Percentiles rank a stretch among this genome's conserved stretches.
phyloP scores from a whole-genome alignment of 805 yeast species.

The Ogataea allantospora region DNA sequence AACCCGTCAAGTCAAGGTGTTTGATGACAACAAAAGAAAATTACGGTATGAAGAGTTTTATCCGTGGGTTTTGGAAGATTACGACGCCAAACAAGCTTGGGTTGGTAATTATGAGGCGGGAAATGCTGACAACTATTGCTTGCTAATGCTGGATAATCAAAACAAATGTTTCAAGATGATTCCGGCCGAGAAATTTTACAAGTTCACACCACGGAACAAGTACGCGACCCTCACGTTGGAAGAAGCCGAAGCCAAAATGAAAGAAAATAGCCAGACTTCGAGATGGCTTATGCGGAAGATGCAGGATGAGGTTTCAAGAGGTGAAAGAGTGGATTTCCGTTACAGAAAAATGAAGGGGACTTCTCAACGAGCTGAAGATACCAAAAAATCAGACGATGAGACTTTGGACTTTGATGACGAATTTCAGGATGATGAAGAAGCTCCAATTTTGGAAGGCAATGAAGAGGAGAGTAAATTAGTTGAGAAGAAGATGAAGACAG shows the following conservation, averaged over 20 bases:
- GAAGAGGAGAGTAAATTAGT: constrained; percentile 93
- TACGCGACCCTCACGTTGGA: constrained; percentile 92
- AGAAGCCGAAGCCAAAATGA: constrained; percentile 95
- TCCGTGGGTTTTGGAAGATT: constrained; percentile 98
- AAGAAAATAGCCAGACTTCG: constrained; percentile 67
- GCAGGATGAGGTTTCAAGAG: constrained; percentile 60
- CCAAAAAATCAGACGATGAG: constrained; percentile 69
- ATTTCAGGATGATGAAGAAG: constrained; percentile 98
- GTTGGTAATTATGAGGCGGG: constrained; percentile 96
- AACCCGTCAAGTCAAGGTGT: constrained; percentile 77
- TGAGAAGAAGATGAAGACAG: constrained; percentile 78
- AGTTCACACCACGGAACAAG: constrained; percentile 88
- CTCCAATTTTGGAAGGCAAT: constrained; percentile 94
- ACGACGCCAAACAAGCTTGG: constrained; percentile 90
- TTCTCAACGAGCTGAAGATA: constrained; percentile 33
- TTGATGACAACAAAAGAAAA: constrained; percentile 80
- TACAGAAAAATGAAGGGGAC: constrained; percentile 44
- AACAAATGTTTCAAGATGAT: constrained; percentile 79
- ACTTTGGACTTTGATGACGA: constrained; percentile 95
- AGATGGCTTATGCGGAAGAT: constrained; percentile 95
- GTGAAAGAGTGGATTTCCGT: constrained; percentile 50
- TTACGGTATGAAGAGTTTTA: constrained; percentile 92
- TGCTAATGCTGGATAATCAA: constrained; percentile 79
- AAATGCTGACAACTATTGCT: constrained; percentile 76
- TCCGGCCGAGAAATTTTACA: constrained; percentile 92